Evolutionary conservation across 805 yeast genomes (phyloP), one percentile per base, ranked within the genome.

Genomic region (Cyberlindnera mrakii): DNA sequence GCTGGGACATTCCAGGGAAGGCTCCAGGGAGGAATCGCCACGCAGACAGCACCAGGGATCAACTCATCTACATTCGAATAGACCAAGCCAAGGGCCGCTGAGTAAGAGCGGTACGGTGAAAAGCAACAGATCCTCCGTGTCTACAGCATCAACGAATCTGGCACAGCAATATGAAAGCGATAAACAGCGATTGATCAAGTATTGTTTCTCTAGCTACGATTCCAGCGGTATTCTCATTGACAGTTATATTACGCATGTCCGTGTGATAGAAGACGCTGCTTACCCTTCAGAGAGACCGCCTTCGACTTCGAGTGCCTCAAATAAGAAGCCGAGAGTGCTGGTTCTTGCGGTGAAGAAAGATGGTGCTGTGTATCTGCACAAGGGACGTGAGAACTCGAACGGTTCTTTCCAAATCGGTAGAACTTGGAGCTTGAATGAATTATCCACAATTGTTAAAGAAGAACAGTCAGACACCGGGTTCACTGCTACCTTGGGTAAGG

Each of bases 351-450:
- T 75, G 3, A 78, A 82, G 57, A 69, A 74, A 38, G 72, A 81
- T 6, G 91, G 91, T 0, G 65, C 83, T 20, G 81, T 85, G 29
- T 71, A 80, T 44, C 54, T 90, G 11, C 96, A 89, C 59, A 90
- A 91, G 63, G 96, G 95, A 2, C 80, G 95, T 54, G 88, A 78
- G 59, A 83, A 84, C 52, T 68, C 75, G 9, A 85, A 85, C 52
- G 82, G 85, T 1, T 62, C 80, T 1, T 78, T 85, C 54, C 97
- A 90, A 63, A 86, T 90, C 40, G 98, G 98, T 29, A 75, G 96
- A 55, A 84, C 95, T 3, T 90, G 98, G 98, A 80, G 78, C 48
- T 66, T 91, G 54, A 85, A 77, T 46, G 95, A 86, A 52, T 66
- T 91, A 49, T 60, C 70, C 4, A 61, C 63, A 35, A 61, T 90